Evolutionary conservation across 2,329 filamentous ascomycete genomes (phyloP), one percentile per base, ranked within the genome.

Genomic region (Plenodomus biglobosus): DNA sequence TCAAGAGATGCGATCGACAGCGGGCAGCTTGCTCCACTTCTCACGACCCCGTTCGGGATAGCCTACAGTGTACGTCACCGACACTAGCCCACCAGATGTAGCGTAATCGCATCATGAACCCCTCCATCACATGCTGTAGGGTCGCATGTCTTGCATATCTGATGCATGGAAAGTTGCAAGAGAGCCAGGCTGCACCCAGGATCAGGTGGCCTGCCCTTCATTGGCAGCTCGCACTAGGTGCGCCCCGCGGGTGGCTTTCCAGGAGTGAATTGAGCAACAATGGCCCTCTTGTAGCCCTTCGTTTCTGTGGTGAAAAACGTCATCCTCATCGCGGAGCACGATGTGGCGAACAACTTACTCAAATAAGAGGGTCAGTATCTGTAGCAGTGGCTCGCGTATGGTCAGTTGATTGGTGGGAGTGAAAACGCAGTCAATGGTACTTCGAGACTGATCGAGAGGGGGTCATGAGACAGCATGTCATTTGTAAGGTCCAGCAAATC

Each of bases 351-450:
- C 18, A 78, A 81, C 13, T 62, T 82, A 10, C 74, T 83, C n/a
- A n/a, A 77, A 80, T 45, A 80, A 79, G 58, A 73, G 76, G 38
- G 75, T 75, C 0, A 74, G 73, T 11, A 74, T 78, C 44, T 81
- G 80, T 58, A 74, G 76, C 3, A 76, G 76, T 18, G 38, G 51
- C n/a, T 52, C 51, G 6, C 72, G 75, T 21, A 76, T 79, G 73
- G 68, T 80, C 1, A 45, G 48, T 20, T 34, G 27, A 34, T n/a
- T 1, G 19, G 36, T 34, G 11, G 17, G 15, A 8, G 27, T 15
- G 11, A 3, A 32, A 15, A 24, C 22, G n/a, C n/a, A n/a, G n/a
- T 24, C 11, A 24, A 11, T 24, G 8, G 42, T 21, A 17, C 17
- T 17, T 6, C 15, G 40, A 42, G 17, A 36, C 21, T 38, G 48